Evolutionary conservation across 225 moss, liverwort and hornwort species (phyloP).

Genomic region (Lunularia cruciata): DNA sequence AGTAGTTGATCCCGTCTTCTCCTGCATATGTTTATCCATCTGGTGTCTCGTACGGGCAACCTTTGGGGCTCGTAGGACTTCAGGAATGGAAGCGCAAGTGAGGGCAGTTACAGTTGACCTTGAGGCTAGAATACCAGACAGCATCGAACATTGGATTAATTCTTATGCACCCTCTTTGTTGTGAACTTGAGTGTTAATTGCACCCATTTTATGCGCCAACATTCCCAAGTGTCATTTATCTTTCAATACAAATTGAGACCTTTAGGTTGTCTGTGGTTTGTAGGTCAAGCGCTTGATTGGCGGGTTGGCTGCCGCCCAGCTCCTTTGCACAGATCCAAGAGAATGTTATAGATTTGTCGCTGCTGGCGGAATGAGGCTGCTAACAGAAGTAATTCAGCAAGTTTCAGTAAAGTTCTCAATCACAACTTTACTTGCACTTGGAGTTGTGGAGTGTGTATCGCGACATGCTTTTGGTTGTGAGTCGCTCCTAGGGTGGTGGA

Average conservation of each 20-base stretch:
- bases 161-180: not conserved
- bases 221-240: too few relatives aligned
- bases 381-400: slow-evolving; percentile 69
- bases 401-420: slow-evolving; percentile 62
- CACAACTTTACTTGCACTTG: slow-evolving; percentile 71
- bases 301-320: slow-evolving; percentile 90
- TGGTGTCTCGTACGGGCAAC: not conserved
- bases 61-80: not conserved
- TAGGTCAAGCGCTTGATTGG: slow-evolving; percentile 90
- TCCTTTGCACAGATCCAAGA: slow-evolving; percentile 69
- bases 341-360: slow-evolving; percentile 64
- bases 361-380: slow-evolving; percentile 68
- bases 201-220: not conserved
- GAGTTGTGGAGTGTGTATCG: slow-evolving; percentile 67
- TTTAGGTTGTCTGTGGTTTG: slow-evolving; percentile 18
- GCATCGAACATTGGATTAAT: too few relatives aligned
- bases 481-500: slow-evolving; percentile 60
- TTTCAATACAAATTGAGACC: not conserved
- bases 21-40: not conserved
- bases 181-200: not conserved
- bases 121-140: too few relatives aligned
- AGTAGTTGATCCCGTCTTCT: not conserved
- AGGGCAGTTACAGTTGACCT: not conserved
- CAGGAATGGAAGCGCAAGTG: not conserved
- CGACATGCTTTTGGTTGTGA: slow-evolving; percentile 78